Base-by-base conservation (phyloP, 257 asterid species). In the Gynochthodes officinalis region DNA sequence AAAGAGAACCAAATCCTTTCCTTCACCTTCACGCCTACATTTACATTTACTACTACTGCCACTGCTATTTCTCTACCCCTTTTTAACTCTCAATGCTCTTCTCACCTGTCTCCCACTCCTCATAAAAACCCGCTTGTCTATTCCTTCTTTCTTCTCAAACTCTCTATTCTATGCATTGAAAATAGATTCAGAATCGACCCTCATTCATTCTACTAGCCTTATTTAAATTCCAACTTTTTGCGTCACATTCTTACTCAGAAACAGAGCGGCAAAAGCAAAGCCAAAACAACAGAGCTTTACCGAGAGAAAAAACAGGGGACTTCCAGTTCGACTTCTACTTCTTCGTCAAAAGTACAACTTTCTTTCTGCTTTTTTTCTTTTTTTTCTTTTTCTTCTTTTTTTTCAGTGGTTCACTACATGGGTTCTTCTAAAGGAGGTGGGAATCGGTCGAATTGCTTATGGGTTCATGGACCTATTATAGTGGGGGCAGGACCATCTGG, bases 401-500 rank as follows among this genome's bases (percentile, higher is more conserved):
- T 64, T 32, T 50, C 28, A 7, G 35, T 33, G 18, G 7, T 44
- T 18, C 16, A 12, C 8, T 37, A 52, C 67, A 89, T 89, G 95
- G 82, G 79, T 80, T 77, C 88, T 66, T 74, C 44, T 76, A 63
- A 75, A 40, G 83, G 76, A 50, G 76, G 77, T 35, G 66, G 63
- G 37, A 64, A 61, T 43, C 67, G 73, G 11, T 46, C 76, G 0
- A 75, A 75, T 21, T 67, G 73, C 64, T 35, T 39, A 5, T 71
- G 78, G 53, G 75, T 81, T 13, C 23, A 76, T 73, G 90, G 91
- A 25, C 98, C 98, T 28, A 90, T 93, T 4, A 89, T 93, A 60
- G 76, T 93, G 21, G 98, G 98, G 6, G 98, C 95, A 13, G 98
- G 97, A 9, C 98, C 98, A 1, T 90, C 98, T 25, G 98, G 98